phyloP scores from a whole-genome alignment of 1,139 yeast species.

The Pichia kudriavzevii region DNA sequence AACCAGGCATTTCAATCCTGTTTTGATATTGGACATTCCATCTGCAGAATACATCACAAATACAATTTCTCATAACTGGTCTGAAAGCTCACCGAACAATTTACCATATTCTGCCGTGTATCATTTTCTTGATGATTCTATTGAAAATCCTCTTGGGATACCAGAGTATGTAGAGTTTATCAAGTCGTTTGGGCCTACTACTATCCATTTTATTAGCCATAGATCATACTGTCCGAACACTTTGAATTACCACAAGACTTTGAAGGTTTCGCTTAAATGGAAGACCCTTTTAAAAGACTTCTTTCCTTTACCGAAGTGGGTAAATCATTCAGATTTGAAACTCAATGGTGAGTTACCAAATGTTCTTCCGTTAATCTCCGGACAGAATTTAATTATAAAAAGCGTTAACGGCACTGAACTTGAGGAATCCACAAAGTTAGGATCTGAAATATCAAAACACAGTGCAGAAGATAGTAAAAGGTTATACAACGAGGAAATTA shows the following conservation, averaged over 20 bases:
- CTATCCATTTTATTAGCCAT: slow-evolving; percentile 67
- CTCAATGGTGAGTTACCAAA: slow-evolving; percentile 13
- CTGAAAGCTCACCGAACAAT: slow-evolving; percentile 17
- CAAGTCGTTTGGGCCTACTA: slow-evolving; percentile 39
- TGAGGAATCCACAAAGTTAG: slow-evolving; percentile 6
- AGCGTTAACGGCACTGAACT: slow-evolving; percentile 12
- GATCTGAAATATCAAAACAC: slow-evolving; percentile 6
- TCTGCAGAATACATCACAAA: slow-evolving; percentile 40
- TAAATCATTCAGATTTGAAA: slow-evolving; percentile 7
- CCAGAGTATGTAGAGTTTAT: slow-evolving; percentile 39
- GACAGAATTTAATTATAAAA: slow-evolving; percentile 19
- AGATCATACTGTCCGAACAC: slow-evolving; percentile 53
- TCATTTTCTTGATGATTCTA: slow-evolving; percentile 69
- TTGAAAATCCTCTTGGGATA: slow-evolving; percentile 32
- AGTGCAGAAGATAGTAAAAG: slow-evolving; percentile 17
- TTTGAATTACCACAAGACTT: slow-evolving; percentile 50
- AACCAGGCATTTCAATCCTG: slow-evolving; percentile 48
- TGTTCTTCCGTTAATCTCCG: slow-evolving; percentile 24
- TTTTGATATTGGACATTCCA: slow-evolving; percentile 74
- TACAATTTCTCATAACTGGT: slow-evolving; percentile 32
- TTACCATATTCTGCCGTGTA: slow-evolving; percentile 42
- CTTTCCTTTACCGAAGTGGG: slow-evolving; percentile 30
- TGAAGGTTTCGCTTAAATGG: slow-evolving; percentile 47
- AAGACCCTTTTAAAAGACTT: slow-evolving; percentile 42
- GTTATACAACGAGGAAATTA: slow-evolving; percentile 37